phyloP scores from a whole-genome alignment of 306 rosid species.

The Styphnolobium japonicum region DNA sequence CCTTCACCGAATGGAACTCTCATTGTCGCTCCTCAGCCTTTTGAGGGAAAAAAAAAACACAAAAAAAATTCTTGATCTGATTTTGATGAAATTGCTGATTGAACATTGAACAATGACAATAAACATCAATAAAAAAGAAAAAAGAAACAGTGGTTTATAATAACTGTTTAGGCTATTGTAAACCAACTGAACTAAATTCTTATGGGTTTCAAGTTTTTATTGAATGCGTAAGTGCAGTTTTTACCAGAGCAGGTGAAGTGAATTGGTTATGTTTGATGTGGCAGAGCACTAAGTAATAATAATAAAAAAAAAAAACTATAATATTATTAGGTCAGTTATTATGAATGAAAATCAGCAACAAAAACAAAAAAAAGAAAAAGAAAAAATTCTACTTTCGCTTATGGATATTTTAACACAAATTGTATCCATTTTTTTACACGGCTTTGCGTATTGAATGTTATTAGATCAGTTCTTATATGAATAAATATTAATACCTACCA shows the following conservation, averaged over 20 bases:
- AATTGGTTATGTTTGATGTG: not conserved
- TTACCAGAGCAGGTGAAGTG: not conserved
- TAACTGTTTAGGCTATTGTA: not conserved
- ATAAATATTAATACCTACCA: not conserved
- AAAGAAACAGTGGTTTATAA: too few relatives aligned
- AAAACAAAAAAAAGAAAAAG: too few relatives aligned
- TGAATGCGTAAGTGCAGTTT: not conserved
- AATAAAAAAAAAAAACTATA: too few relatives aligned
- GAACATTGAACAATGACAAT: not conserved
- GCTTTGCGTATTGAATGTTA: not conserved
- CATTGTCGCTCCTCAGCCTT: not conserved
- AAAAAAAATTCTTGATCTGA: too few relatives aligned
- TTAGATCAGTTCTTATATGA: constrained; percentile 10
- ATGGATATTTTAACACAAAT: not conserved
- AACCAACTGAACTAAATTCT: not conserved
- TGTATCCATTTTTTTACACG: not conserved
- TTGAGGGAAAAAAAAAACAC: too few relatives aligned
- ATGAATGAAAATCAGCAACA: not conserved
- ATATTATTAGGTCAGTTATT: not conserved
- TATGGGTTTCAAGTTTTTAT: not conserved
- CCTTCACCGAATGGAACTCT: not conserved
- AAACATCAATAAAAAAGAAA: too few relatives aligned
- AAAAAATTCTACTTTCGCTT: not conserved
- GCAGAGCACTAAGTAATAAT: too few relatives aligned
- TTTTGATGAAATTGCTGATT: not conserved